Base-by-base conservation (phyloP, 352 stramenopile genomes). In the Globisporangium paroecandrum region DNA sequence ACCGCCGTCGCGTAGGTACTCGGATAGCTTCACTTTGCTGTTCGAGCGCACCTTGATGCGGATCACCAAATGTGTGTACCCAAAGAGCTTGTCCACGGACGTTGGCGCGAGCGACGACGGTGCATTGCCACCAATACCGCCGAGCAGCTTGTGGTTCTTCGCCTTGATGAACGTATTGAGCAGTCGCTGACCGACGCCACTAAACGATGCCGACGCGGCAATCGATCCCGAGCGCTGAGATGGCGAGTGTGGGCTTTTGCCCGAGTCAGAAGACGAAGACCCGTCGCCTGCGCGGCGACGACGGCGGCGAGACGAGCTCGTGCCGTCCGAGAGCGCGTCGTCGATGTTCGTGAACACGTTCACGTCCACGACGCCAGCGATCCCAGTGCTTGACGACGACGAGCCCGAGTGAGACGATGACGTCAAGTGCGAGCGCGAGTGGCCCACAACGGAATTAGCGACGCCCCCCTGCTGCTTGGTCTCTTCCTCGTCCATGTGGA, bases 341-440 rank as follows among this genome's bases (percentile, higher is more conserved):
- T 93, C 85, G 1, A 95, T 72, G 47, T 71, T 91, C 9, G 76
- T 89, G 60, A 91, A 95, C 9, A 95, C 87, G 64, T 95, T 81
- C 47, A 95, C 87, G 27, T 93, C 81, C 18, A 93, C 83, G 53
- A 95, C 87, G 53, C 87, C 87, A 18, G 85, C 78, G 20, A 93
- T 83, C 1, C 75, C 74, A n/a, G 66, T 70, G 10, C 69, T 79
- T 2, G 76, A 78, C 2, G 77, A 78, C 3, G 70, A 78, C 12
- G 73, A 46, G 2, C 64, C 72, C 4, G 73, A 84, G 10, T 63
- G 63, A 2, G 67, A 51, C 7, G 69, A 70, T 18, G 75, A 73
- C 1, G 32, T 34, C 56, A 62, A 62, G 29, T 47, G 56, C n/a
- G 56, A 62, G 29, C 29, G 56, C n/a, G 56, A 46, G 56, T n/a